A percentile compares a stretch with the other conserved stretches of the same genome.
These are phyloP conservation scores for Castanea crenata DNA, from an alignment of 306 rosid species.

Conservation along the genomic window DNA sequence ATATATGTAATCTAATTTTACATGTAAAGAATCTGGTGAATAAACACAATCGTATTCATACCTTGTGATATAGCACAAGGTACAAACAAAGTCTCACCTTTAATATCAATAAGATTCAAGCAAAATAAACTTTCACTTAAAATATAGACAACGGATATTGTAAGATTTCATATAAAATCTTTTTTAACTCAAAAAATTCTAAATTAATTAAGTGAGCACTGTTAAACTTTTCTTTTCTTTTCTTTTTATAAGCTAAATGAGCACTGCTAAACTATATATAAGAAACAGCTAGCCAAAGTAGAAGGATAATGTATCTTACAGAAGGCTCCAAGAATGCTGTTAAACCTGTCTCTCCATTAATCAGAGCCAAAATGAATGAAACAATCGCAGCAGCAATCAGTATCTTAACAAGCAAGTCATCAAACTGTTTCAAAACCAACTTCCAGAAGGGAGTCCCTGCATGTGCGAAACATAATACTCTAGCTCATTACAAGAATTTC, in stretches of 20 bases:
- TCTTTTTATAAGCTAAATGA: slow-evolving; percentile 4
- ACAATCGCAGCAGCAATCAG: slow-evolving; percentile 80
- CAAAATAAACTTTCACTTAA: background rate
- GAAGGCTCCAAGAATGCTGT: slow-evolving; percentile 98
- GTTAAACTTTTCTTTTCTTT: background rate
- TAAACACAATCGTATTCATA: background rate
- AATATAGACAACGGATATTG: background rate
- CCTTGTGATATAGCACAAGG: background rate
- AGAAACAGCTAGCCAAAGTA: slow-evolving; percentile 13
- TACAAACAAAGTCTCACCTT: background rate
- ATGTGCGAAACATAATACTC: slow-evolving; percentile 27
- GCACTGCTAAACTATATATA: background rate
- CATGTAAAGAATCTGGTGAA: slow-evolving; percentile 6
- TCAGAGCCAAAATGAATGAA: slow-evolving; percentile 79
- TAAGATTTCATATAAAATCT: background rate
- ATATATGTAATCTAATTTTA: background rate
- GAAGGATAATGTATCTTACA: slow-evolving; percentile 46
- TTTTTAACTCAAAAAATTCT: background rate
- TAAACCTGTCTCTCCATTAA: slow-evolving; percentile 92
- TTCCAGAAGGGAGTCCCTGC: slow-evolving; percentile 97
- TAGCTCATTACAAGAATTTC: slow-evolving; percentile 15
- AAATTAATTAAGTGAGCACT: slow-evolving; percentile 5
- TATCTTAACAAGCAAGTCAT: slow-evolving; percentile 94
- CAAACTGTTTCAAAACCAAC: slow-evolving; percentile 91
- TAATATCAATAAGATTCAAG: background rate